Evolutionary conservation across 495 filamentous ascomycete species (phyloP), one percentile per base, ranked within the genome.

Genomic region (Penicillium atrosanguineum): DNA sequence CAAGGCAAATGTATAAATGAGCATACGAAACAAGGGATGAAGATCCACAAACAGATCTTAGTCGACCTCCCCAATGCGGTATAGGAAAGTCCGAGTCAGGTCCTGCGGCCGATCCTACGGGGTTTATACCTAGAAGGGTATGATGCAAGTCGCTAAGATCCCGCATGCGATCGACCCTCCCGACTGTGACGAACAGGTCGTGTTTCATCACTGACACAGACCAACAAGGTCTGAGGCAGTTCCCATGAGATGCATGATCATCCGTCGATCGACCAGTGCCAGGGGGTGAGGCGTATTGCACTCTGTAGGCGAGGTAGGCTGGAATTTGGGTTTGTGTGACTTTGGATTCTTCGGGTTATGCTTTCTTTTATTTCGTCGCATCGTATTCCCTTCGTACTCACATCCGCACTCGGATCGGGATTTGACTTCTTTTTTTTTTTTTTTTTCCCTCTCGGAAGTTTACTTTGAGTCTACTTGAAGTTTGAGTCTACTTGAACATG

Each of bases 151-250:
- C 56, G 46, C 56, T 62, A 56, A 46, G 57, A 63, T 60, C 53
- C 50, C 42, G 46, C 21, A 44, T 42, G 48, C 42, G 57, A 56
- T 60, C 57, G 47, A 46, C 46, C 36, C 40, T 55, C 42, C 48
- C 34, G 29, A 48, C 52, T 49, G 57, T 53, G 57, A 66, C 63
- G 61, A 66, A 65, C 63, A 53, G 62, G 50, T 59, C 53, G 58
- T 63, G 62, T 65, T 63, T 63, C 63, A 59, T 38, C 55, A 50
- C 53, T 57, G 56, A 57, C 54, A 61, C 54, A 51, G 25, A n/a
- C 31, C 43, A 14, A 46, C 50, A 46, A 42, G 46, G 40, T 34
- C 45, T 45, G 44, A 48, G 52, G 50, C 12, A 38, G 46, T 37
- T 49, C 23, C 31, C 28, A 12, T 31, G 28, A 4, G 36, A 56